Conservation (phyloP, 345 rosid genomes). For the Eucalyptus guilfoylei region DNA sequence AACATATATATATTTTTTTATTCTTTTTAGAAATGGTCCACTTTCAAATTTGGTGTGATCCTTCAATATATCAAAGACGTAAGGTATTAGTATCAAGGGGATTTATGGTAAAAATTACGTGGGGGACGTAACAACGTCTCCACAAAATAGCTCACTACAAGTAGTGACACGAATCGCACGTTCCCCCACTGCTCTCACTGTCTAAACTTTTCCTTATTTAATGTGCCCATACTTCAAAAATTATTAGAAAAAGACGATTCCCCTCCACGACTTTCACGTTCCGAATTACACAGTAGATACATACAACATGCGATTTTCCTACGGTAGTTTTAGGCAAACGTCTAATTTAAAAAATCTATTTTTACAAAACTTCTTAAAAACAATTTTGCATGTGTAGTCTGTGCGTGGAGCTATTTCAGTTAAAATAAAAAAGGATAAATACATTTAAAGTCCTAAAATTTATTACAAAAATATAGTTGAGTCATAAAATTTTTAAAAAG, state of each 20-base stretch:
- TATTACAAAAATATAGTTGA: accelerated
- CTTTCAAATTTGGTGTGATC: background rate
- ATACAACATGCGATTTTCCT: background rate
- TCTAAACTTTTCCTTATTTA: background rate
- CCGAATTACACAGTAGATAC: background rate
- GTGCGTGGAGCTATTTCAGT: background rate
- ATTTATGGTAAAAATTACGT: background rate
- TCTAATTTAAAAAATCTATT: accelerated
- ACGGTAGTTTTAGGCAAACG: background rate
- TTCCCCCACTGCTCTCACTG: background rate
- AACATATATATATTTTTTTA: background rate
- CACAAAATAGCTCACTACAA: background rate
- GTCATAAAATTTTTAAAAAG: accelerated
- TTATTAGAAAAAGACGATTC: background rate
- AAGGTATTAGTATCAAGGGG: background rate
- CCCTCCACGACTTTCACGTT: background rate
- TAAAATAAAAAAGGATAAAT: too few species aligned
- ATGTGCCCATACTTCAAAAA: background rate
- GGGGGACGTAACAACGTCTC: background rate
- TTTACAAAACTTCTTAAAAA: background rate
- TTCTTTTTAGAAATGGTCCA: background rate
- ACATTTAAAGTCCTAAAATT: accelerated
- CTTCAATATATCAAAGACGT: background rate
- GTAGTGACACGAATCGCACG: background rate
- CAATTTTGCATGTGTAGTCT: background rate